phyloP scores from a whole-genome alignment of 2,329 filamentous ascomycete genomes.

The Juglanconis juglandina region DNA sequence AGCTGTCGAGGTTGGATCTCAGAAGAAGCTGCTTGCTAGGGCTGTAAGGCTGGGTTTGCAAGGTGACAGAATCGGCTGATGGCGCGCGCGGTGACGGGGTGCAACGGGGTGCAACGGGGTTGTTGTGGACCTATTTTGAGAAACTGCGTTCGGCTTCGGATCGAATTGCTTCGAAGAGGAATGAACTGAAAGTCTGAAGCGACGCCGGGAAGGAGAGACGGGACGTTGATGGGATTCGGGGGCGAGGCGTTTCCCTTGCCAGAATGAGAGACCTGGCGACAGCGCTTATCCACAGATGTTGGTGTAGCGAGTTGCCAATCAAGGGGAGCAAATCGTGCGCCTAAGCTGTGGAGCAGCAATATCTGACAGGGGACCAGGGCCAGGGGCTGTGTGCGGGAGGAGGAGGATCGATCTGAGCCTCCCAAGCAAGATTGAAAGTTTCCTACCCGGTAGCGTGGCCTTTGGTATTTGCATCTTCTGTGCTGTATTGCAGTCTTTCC shows the following conservation, averaged over 20 bases:
- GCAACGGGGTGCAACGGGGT: background rate
- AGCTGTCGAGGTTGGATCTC: background rate
- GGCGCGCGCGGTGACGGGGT: background rate
- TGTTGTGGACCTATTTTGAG: background rate
- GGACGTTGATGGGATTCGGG: slow-evolving; percentile 11
- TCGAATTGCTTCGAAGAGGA: slow-evolving; percentile 3
- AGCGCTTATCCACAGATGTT: slow-evolving; percentile 20
- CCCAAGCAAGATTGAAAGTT: background rate
- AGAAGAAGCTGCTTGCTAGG: slow-evolving; percentile 3
- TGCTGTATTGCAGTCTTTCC: background rate
- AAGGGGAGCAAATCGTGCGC: slow-evolving; percentile 8
- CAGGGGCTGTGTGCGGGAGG: background rate
- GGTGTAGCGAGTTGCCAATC: slow-evolving; percentile 17
- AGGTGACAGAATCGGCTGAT: background rate
- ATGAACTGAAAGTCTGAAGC: slow-evolving; percentile 5
- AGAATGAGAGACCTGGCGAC: slow-evolving; percentile 13
- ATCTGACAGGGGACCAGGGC: background rate
- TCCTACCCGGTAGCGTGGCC: background rate
- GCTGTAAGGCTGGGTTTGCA: background rate
- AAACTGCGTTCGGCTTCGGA: slow-evolving; percentile 3
- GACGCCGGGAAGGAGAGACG: slow-evolving; percentile 4
- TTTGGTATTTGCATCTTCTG: background rate
- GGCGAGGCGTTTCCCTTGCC: slow-evolving; percentile 17
- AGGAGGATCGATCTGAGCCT: slow-evolving; percentile 8
- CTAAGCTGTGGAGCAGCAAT: slow-evolving; percentile 5